phyloP scores from a whole-genome alignment of 306 rosid genomes.

The Fagus sylvatica region DNA sequence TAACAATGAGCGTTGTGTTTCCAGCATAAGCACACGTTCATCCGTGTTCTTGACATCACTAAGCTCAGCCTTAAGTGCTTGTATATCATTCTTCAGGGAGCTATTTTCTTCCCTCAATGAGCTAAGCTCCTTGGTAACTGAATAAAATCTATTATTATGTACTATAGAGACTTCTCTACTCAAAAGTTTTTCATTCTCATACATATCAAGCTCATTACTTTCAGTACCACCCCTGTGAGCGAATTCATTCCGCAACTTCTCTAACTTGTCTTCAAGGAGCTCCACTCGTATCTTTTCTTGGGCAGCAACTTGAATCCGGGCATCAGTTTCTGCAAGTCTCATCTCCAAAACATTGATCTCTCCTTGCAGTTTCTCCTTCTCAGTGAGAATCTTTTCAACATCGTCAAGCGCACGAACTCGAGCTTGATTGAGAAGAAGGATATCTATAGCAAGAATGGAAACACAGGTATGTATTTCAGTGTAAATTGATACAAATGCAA shows the following conservation, averaged over 20 bases:
- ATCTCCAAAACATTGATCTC: conserved; percentile 66
- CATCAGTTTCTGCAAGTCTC: conserved; percentile 82
- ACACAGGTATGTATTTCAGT: conserved; percentile 16
- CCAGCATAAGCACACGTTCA: conserved; percentile 63
- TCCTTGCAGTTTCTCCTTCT: conserved; percentile 74
- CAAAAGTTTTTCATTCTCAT: conserved; percentile 24
- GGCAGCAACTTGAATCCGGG: conserved; percentile 55
- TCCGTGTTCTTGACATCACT: conserved; percentile 46
- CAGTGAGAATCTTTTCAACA: conserved; percentile 69
- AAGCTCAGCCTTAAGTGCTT: conserved; percentile 59
- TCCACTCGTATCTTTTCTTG: conserved; percentile 71
- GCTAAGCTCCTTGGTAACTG: conserved; percentile 56
- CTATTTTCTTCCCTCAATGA: conserved; percentile 72
- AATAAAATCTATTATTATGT: conserved; percentile 27
- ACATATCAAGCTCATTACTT: conserved; percentile 35
- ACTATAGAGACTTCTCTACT: conserved; percentile 30
- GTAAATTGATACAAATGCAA: conserved; percentile 10
- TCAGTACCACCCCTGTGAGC: conserved; percentile 38
- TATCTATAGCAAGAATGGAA: conserved; percentile 48
- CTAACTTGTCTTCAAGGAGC: conserved; percentile 61
- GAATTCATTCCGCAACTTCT: conserved; percentile 52
- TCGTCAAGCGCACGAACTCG: conserved; percentile 73
- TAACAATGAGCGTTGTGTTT: conserved; percentile 65
- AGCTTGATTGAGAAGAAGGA: conserved; percentile 78
- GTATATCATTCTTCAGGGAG: conserved; percentile 53